Base-by-base conservation (phyloP, 805 yeast species). In the Ogataea naganishii region DNA sequence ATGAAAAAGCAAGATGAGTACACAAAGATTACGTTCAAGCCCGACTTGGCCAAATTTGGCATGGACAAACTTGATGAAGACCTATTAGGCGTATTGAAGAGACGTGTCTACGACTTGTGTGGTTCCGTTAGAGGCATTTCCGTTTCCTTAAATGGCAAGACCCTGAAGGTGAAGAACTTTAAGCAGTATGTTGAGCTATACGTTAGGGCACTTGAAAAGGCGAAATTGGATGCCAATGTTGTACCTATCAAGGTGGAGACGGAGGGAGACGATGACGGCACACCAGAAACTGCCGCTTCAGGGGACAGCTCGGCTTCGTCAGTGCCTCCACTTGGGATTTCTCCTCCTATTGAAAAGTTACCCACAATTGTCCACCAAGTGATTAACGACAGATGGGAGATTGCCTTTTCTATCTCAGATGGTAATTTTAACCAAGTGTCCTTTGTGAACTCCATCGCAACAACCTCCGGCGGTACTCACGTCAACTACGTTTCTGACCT, bases 401-500 rank as follows among this genome's bases (percentile, higher is more conserved):
- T 92, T 37, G 98, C 95, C 0, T 89, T 92, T 61, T 89, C 95
- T 1, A 80, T 86, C 4, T 82, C 96, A 24, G 95, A 86, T 47
- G 89, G 88, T 4, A 60, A 72, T 3, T 92, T 92, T 57, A 83
- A 84, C 45, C 98, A 92, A 54, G 92, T 92, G 24, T 88, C 96
- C 20, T 92, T 92, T 60, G 98, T 92, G 11, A 92, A 92, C 53
- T 86, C 96, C 6, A 92, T 92, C 51, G 98, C 98, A 1, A 92
- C 98, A 0, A 89, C 97, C 0, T 62, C 89, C 1, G 98, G 98
- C 36, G 98, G 98, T 44, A 82, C 98, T 0, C 98, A 92, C 53
- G 94, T 86, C 20, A 86, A 80, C 41, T 75, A 79, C 50, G 69
- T 88, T 18, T 65, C 94, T 4, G 96, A 89, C 53, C 84, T 88